Evolutionary conservation across 768 basidiomycete genomes (phyloP), one percentile per base, ranked within the genome.

Genomic region (Tubosaeta sp.): DNA sequence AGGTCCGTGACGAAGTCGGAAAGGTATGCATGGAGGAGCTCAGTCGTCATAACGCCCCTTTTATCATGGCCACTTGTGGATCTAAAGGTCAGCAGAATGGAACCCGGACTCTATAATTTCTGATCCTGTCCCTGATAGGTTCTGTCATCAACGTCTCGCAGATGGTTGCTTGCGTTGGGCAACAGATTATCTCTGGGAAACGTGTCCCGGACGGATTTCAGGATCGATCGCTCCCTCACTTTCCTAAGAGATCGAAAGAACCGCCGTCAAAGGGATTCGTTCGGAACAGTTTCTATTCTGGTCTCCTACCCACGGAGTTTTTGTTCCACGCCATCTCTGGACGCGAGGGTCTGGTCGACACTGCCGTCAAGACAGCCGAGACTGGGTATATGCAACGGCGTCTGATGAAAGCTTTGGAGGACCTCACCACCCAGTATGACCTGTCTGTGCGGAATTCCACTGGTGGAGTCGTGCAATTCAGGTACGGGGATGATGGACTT

Each of bases 161-260:
- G 73, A 99, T 99, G 97, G 95, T 98, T 48, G 97, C 95, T 65
- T 97, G 95, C 82, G 97, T 99, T 60, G 97, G 97, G 6, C 97
- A 99, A 65, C 97, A 99, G 67, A 97, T 98, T 69, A 98, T 99
- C 56, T 84, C 93, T 17, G 97, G 97, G 7, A 88, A 91, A 72
- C 97, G 97, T 81, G 94, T 99, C 6, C 95, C 94, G 0, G 88
- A 98, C 77, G 97, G 95, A 29, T 99, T 99, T 75, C 95, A 97
- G 71, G 97, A 99, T 71, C 88, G 97, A 33, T 95, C 97, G 1
- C 77, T 99, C n/a, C 97, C 97, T 1, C 97, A 99, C 70, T 99
- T 98, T 71, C 91, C 87, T 12, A 98, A 98, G 74, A 95, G 95
- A 69, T 93, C 92, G 4, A 86, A 91, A 62, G 91, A 93, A 56